Evolutionary conservation across 306 rosid species (phyloP).

Genomic region (Nissolia schottii): DNA sequence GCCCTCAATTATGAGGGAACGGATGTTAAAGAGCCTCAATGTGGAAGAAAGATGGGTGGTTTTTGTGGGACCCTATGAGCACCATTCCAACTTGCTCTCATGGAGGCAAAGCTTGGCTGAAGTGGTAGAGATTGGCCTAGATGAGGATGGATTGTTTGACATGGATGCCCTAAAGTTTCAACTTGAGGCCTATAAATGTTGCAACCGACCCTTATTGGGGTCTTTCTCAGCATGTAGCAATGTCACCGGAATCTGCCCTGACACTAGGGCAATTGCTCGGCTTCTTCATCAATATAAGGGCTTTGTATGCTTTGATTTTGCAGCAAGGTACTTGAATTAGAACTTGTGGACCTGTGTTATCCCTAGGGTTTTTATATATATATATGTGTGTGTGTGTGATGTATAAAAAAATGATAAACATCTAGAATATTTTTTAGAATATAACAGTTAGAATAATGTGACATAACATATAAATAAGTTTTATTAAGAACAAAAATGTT

Average conservation of each 20-base stretch:
- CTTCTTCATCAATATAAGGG: constrained; percentile 70
- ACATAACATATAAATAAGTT: no score
- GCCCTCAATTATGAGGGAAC: constrained; percentile 60
- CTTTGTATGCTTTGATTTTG: constrained; percentile 78
- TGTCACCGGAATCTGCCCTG: constrained; percentile 70
- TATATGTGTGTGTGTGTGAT: not conserved
- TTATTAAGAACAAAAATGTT: no score
- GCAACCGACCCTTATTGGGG: constrained; percentile 65
- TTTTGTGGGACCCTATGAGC: constrained; percentile 82
- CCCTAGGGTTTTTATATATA: not conserved
- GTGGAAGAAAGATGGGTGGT: constrained; percentile 73
- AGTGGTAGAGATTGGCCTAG: constrained; percentile 67
- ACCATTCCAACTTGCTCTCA: constrained; percentile 81
- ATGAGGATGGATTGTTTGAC: constrained; percentile 52
- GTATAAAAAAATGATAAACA: no score
- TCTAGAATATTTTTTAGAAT: no score
- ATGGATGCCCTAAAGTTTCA: constrained; percentile 44
- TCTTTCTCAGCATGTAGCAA: constrained; percentile 90
- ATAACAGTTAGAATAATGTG: no score
- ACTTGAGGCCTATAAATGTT: constrained; percentile 41
- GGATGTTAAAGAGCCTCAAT: constrained; percentile 19
- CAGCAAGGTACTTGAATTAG: constrained; percentile 78
- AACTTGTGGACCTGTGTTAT: no score
- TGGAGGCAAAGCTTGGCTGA: constrained; percentile 85
- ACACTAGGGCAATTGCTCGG: constrained; percentile 57